Conservation (phyloP, 2,329 filamentous ascomycete species). For the Microdochium paspali region DNA sequence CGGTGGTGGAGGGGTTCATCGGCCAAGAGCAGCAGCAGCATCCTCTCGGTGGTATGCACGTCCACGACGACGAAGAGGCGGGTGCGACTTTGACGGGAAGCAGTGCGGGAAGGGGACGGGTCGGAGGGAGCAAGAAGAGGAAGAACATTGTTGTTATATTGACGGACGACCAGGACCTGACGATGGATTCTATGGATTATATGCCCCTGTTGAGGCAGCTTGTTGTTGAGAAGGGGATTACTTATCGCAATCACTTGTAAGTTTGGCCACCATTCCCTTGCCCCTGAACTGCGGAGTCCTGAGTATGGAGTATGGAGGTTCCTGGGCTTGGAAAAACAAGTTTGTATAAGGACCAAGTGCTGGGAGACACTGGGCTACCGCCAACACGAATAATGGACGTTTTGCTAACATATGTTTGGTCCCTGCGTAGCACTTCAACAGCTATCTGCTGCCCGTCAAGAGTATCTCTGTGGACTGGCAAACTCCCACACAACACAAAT, state of each 20-base stretch:
- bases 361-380: too few relatives aligned
- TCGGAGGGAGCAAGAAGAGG: background rate
- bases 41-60: background rate
- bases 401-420: too few relatives aligned
- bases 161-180: slow-evolving; percentile 58
- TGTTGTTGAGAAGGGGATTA: slow-evolving; percentile 46
- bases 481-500: slow-evolving; percentile 61
- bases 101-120: background rate
- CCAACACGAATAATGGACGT: too few relatives aligned
- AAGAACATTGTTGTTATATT: slow-evolving; percentile 57
- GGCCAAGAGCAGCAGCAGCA: too few relatives aligned
- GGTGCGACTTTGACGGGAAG: background rate
- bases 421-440: slow-evolving; percentile 45
- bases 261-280: slow-evolving; percentile 14
- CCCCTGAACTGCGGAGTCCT: too few relatives aligned
- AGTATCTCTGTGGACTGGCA: slow-evolving; percentile 56
- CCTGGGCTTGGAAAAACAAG: too few relatives aligned
- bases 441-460: slow-evolving; percentile 60
- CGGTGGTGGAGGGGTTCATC: too few relatives aligned
- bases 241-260: slow-evolving; percentile 47
- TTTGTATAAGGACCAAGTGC: too few relatives aligned
- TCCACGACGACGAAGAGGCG: background rate
- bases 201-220: slow-evolving; percentile 49
- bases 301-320: too few relatives aligned
- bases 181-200: slow-evolving; percentile 51